Evolutionary conservation across 1,284 basidiomycete genomes (phyloP), one percentile per base, ranked within the genome.

Genomic region (Heterobasidion occidentale): DNA sequence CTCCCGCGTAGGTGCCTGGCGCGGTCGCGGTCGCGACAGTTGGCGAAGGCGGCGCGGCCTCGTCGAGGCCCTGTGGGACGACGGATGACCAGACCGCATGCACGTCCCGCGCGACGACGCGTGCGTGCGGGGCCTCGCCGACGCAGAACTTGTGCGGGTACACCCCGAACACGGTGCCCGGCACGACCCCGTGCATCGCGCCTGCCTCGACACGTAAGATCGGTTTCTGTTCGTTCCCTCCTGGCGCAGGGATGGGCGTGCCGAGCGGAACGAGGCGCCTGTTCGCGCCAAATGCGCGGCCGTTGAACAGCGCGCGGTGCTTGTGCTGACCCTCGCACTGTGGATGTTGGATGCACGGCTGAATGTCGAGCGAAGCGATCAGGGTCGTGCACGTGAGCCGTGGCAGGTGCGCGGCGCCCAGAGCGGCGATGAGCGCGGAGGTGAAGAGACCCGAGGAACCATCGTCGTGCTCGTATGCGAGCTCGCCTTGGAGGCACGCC

Each of bases 251-350:
- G 17, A 42, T 51, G 33, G 47, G 20, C n/a, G 19, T 49, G 19
- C 33, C 57, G 36, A 51, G 7, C 15, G 35, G 50, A 8, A 51
- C 50, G n/a, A 35, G 36, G 27, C 50, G 12, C 9, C 50, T 14
- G 34, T 51, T 36, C 11, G 15, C 33, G 15, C 27, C 35, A 15
- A 36, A 17, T 12, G 50, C 50, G 34, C 50, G 15, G 27, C 33
- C 50, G 36, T 56, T 50, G 54, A 60, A 61, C 3, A 61, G 7
- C n/a, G 56, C n/a, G 6, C 58, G 17, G 17, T 56, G 36, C 36
- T 56, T 58, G 52, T 56, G 47, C 27, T 8, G 56, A 6, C 60
- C 60, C 38, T 61, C 60, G 46, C 60, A 61, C 35, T 61, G 60
- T 8, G 60, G 60, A 20, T 59, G 55, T 53, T 61, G 60, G 36